phyloP scores from a whole-genome alignment of 2,329 filamentous ascomycete species.

The Graphilbum ipis-grandicollis region DNA sequence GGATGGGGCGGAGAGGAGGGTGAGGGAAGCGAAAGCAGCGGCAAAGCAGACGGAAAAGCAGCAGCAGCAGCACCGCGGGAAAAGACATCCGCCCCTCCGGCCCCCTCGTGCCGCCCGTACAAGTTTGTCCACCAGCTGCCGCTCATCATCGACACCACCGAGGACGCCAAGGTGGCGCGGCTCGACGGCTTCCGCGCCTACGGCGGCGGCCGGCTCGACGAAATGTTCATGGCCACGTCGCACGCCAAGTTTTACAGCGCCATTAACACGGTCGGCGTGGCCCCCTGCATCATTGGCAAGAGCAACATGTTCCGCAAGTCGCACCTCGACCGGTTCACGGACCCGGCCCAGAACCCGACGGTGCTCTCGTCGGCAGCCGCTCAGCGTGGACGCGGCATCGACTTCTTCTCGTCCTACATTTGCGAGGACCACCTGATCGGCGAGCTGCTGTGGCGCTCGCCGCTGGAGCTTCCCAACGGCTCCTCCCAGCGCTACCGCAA shows the following conservation, averaged over 20 bases:
- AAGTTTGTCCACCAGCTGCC: slow-evolving; percentile 95
- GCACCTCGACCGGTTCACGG: slow-evolving; percentile 62
- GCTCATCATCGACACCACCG: slow-evolving; percentile 56
- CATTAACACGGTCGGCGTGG: slow-evolving; percentile 82
- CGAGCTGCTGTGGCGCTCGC: slow-evolving; percentile 70
- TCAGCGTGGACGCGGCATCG: slow-evolving; percentile 48
- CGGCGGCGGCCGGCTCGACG: slow-evolving; percentile 73
- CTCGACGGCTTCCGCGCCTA: slow-evolving; percentile 13
- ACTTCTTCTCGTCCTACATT: slow-evolving; percentile 90
- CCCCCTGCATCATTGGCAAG: slow-evolving; percentile 90
- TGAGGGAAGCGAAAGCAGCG: no score
- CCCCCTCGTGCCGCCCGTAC: slow-evolving; percentile 41
- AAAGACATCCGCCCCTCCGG: no score
- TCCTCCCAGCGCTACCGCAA: slow-evolving; percentile 52
- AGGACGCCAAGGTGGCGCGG: neutral
- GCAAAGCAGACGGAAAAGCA: neutral
- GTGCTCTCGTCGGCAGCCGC: slow-evolving; percentile 20
- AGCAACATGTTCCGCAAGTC: slow-evolving; percentile 96
- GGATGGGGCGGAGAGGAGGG: no score
- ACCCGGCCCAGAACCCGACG: slow-evolving; percentile 25
- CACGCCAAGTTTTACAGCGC: slow-evolving; percentile 97
- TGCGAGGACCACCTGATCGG: slow-evolving; percentile 96
- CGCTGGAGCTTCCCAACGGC: no score
- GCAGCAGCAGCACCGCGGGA: no score
- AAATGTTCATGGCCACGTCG: slow-evolving; percentile 82